Conservation (phyloP, 768 basidiomycete species). For the Hortiboletus campestris region DNA sequence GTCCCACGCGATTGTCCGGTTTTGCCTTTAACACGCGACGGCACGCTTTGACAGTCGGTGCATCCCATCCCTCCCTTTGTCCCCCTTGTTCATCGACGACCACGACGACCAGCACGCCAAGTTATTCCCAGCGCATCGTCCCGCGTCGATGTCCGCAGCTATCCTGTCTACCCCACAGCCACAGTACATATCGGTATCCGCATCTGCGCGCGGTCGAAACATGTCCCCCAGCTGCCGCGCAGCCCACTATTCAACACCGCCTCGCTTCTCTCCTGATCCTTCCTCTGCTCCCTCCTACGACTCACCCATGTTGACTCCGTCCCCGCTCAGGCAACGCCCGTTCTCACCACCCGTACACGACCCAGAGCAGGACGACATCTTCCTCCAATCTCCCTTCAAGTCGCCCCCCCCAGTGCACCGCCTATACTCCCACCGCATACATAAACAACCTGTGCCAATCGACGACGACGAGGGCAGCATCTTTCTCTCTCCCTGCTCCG, state of each 20-base stretch:
- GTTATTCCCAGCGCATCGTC: conserved; percentile 16
- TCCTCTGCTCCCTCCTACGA: conserved; percentile 43
- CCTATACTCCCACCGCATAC: conserved; percentile 43
- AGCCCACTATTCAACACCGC: conserved; percentile 35
- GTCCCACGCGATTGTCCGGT: conserved; percentile 28
- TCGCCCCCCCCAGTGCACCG: conserved; percentile 45
- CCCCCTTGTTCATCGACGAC: conserved; percentile 13
- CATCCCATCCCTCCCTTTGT: conserved; percentile 16
- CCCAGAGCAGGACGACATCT: conserved; percentile 48
- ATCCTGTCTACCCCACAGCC: conserved; percentile 32
- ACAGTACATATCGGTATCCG: conserved; percentile 37
- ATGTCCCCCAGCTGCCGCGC: conserved; percentile 34
- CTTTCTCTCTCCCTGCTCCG: conserved; percentile 51
- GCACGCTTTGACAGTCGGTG: conserved; percentile 7
- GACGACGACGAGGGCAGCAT: conserved; percentile 60
- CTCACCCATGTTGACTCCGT: conserved; percentile 64
- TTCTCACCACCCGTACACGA: conserved; percentile 32
- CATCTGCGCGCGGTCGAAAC: conserved; percentile 31
- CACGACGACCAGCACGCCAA: conserved; percentile 21
- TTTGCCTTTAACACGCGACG: conserved; percentile 32
- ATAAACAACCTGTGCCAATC: conserved; percentile 26
- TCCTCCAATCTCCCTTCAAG: conserved; percentile 52
- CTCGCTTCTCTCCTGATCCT: conserved; percentile 25
- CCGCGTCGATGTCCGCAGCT: conserved; percentile 23
- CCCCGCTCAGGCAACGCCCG: conserved; percentile 51